A percentile compares a stretch with the other conserved stretches of the same genome.
phyloP scores from a whole-genome alignment of 352 stramenopile genomes.

The Pythium guiyangense region DNA sequence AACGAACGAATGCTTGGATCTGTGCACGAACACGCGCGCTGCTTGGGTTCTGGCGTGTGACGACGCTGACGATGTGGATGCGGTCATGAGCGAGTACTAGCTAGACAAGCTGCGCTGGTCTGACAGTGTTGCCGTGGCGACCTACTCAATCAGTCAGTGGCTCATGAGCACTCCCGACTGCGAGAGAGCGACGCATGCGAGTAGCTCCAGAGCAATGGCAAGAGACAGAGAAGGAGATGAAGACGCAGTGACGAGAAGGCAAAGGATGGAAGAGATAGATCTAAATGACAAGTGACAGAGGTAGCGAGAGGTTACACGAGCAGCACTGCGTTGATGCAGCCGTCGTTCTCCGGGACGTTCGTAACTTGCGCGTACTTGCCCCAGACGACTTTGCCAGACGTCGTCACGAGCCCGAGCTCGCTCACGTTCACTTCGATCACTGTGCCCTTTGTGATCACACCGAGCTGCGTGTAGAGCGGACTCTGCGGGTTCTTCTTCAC shows the following conservation, averaged over 20 bases:
- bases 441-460: constrained; percentile 99
- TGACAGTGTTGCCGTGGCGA: too few species aligned
- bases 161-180: too few species aligned
- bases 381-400: constrained; percentile 99
- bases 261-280: constrained; percentile 22
- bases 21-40: not conserved
- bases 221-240: not conserved
- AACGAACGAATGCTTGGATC: not conserved
- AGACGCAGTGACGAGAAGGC: not conserved
- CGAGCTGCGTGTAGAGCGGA: constrained; percentile 96
- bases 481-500: constrained; percentile 99
- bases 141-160: too few species aligned
- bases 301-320: constrained; percentile 89
- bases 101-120: too few species aligned
- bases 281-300: constrained; percentile 24
- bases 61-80: too few species aligned
- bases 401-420: constrained; percentile 99
- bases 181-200: too few species aligned
- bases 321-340: constrained; percentile 99
- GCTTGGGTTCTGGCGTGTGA: too few species aligned
- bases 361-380: constrained; percentile 99
- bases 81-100: too few species aligned
- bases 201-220: not conserved
- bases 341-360: constrained; percentile 99
- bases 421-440: constrained; percentile 99